These are phyloP conservation scores for Coemansia sp. DNA, from an alignment of 192 early-diverging fungal genomes.

Conservation along the genomic window DNA sequence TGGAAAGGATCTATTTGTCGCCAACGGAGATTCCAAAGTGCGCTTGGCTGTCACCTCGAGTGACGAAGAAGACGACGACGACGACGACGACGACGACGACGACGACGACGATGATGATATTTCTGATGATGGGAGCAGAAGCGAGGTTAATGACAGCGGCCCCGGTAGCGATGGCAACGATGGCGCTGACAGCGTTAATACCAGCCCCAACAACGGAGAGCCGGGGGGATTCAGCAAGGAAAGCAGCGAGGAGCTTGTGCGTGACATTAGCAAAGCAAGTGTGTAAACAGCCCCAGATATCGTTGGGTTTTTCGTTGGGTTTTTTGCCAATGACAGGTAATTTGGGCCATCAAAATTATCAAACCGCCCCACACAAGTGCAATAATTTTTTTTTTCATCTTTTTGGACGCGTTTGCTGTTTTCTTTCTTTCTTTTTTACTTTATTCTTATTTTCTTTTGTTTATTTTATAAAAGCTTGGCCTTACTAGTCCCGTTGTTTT, in stretches of 20 bases:
- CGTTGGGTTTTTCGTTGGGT: too few species aligned
- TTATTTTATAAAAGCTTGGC: not conserved
- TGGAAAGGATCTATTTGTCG: slow-evolving; percentile 39
- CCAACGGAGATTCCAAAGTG: slow-evolving; percentile 32
- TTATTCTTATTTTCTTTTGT: not conserved
- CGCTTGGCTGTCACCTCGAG: slow-evolving; percentile 37
- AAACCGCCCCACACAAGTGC: too few species aligned
- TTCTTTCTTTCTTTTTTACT: not conserved
- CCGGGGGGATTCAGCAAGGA: slow-evolving; percentile 1
- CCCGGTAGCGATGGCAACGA: not conserved
- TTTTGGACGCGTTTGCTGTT: not conserved
- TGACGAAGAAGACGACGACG: slow-evolving; percentile 29
- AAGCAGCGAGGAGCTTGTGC: slow-evolving; percentile 15
- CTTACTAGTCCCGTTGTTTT: too few species aligned
- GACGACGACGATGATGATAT: slow-evolving; percentile 6
- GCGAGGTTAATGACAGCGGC: not conserved
- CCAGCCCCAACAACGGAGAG: not conserved
- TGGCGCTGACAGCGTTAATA: too few species aligned
- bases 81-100: slow-evolving; percentile 9
- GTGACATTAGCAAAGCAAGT: slow-evolving; percentile 13
- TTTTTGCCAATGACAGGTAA: too few species aligned
- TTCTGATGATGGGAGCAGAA: slow-evolving; percentile 4
- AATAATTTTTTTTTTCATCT: not conserved
- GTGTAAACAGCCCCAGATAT: not conserved
- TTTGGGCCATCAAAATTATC: too few species aligned